Evolutionary conservation across 1,284 basidiomycete genomes (phyloP).

Genomic region (Agaricales sp.): DNA sequence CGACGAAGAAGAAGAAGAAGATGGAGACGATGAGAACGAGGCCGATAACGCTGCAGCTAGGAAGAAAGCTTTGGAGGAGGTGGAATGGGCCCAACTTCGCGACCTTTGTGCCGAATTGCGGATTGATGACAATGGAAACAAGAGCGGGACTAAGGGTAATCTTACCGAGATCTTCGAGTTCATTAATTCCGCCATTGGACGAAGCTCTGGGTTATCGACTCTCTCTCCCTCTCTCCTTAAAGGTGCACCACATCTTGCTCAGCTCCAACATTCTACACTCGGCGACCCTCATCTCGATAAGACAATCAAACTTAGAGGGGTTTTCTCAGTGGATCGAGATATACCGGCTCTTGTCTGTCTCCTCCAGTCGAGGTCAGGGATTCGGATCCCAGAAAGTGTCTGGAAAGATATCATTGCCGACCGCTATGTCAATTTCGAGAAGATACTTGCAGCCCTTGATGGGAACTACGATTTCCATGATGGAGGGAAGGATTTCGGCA

Average conservation of each 20-base stretch:
- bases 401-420: constrained; percentile 12
- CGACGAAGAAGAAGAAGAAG: too few relatives aligned
- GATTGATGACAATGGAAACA: too few relatives aligned
- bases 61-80: too few relatives aligned
- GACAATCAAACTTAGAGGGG: constrained; percentile 7
- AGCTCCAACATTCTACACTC: neutral
- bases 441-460: constrained; percentile 13
- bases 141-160: too few relatives aligned
- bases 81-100: too few relatives aligned
- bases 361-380: constrained; percentile 6
- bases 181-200: too few relatives aligned
- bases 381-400: constrained; percentile 7
- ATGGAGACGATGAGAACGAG: too few relatives aligned
- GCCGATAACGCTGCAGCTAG: too few relatives aligned
- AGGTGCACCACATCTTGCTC: neutral
- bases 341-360: constrained; percentile 4
- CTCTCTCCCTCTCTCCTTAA: neutral
- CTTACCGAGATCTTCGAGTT: too few relatives aligned
- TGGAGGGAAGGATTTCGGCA: constrained; percentile 14
- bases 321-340: constrained; percentile 3
- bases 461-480: constrained; percentile 13
- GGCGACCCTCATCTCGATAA: constrained; percentile 6
- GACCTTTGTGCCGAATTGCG: too few relatives aligned
- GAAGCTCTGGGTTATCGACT: too few relatives aligned
- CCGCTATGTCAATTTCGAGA: constrained; percentile 16